These are phyloP conservation scores for Zizania latifolia DNA, from an alignment of 176 grass and related monocot genomes.

Conservation along the genomic window DNA sequence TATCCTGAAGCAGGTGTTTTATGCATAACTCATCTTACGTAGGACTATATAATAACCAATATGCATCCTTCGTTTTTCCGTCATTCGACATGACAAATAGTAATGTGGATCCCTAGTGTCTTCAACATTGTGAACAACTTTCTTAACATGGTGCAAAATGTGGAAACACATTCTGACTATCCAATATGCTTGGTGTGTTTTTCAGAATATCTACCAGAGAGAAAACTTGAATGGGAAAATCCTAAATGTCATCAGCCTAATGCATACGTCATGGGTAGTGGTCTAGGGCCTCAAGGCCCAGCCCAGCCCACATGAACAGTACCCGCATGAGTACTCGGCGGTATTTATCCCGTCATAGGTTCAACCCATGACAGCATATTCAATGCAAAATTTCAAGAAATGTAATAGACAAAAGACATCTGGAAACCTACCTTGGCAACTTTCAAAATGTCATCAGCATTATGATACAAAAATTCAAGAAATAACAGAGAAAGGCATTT, in stretches of 20 bases:
- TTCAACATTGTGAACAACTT: not conserved
- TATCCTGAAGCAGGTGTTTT: not conserved
- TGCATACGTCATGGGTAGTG: no score
- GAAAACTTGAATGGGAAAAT: not conserved
- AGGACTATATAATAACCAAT: not conserved
- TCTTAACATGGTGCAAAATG: not conserved
- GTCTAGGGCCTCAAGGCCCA: no score
- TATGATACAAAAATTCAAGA: not conserved
- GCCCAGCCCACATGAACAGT: no score
- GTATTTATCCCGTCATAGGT: no score
- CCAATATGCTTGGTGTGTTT: not conserved
- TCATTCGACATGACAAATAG: not conserved
- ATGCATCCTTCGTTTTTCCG: not conserved
- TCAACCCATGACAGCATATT: no score
- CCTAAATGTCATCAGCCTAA: not conserved
- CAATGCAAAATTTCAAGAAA: not conserved
- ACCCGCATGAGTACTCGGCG: no score
- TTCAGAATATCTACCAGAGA: not conserved
- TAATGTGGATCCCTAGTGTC: not conserved
- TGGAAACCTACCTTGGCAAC: not conserved
- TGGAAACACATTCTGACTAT: not conserved
- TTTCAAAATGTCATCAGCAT: no score
- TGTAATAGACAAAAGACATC: slow-evolving; percentile 2
- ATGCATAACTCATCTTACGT: not conserved
- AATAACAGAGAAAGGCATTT: not conserved